phyloP scores from a whole-genome alignment of 2,329 filamentous ascomycete species.

The Cladosporium colombiae region DNA sequence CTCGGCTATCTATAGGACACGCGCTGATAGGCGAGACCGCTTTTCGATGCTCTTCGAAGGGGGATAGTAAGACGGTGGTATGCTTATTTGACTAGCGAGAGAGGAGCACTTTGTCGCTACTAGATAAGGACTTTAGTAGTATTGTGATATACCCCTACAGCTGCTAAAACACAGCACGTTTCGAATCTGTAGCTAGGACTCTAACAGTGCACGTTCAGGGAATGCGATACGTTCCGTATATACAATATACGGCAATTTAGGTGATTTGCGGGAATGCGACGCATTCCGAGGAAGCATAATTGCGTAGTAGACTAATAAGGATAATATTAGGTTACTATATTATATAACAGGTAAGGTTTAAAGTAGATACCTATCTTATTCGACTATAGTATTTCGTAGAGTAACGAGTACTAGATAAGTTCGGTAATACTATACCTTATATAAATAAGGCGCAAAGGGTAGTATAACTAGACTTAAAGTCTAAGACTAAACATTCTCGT shows the following conservation, averaged over 20 bases:
- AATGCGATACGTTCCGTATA: slow-evolving; percentile 3
- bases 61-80: background rate
- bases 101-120: slow-evolving; percentile 14
- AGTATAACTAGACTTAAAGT: too few species aligned
- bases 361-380: too few species aligned
- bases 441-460: too few species aligned
- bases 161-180: slow-evolving; percentile 9
- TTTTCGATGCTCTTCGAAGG: slow-evolving; percentile 6
- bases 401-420: too few species aligned
- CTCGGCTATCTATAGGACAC: slow-evolving; percentile 6
- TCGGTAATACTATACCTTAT: too few species aligned
- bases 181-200: slow-evolving; percentile 7
- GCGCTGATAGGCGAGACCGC: background rate
- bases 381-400: too few species aligned
- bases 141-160: slow-evolving; percentile 7
- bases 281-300: slow-evolving; percentile 9
- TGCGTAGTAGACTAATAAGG: too few species aligned
- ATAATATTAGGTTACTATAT: too few species aligned
- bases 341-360: too few species aligned
- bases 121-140: slow-evolving; percentile 3
- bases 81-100: slow-evolving; percentile 3
- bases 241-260: background rate
- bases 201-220: too few species aligned
- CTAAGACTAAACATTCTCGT: too few species aligned
- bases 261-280: slow-evolving; percentile 11